Percentiles rank a stretch among this genome's conserved stretches.
Evolutionary conservation across 2,329 filamentous ascomycete species (phyloP).

Genomic region (Cytospora piceae): DNA sequence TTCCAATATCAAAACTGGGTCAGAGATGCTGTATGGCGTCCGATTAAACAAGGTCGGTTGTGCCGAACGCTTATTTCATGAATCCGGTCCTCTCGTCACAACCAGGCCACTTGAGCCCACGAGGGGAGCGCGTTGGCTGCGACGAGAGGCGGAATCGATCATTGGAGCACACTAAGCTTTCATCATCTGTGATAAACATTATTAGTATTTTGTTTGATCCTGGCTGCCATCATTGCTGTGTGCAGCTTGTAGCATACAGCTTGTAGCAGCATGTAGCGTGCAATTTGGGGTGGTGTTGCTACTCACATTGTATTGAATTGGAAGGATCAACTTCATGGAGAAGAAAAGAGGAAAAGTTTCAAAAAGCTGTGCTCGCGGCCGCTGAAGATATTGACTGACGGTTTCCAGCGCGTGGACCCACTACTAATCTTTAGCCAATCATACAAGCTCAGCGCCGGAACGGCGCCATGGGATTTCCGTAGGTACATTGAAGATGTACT

Average conservation of each 20-base stretch:
- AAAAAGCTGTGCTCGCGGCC: conserved; percentile 34
- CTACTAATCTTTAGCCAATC: conserved; percentile 7
- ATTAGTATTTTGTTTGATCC: conserved; percentile 39
- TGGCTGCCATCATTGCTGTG: neutral
- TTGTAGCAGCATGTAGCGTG: neutral
- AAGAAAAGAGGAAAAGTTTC: conserved; percentile 49
- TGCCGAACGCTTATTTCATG: conserved; percentile 99
- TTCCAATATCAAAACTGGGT: conserved; percentile 51
- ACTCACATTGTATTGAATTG: conserved; percentile 98
- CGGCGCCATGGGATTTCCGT: conserved; percentile 14
- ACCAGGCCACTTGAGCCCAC: conserved; percentile 86
- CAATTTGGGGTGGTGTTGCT: conserved; percentile 28
- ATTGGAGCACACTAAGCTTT: conserved; percentile 94
- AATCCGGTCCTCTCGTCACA: conserved; percentile 67
- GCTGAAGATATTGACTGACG: conserved; percentile 27
- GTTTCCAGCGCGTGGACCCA: conserved; percentile 14
- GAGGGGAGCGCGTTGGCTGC: conserved; percentile 80
- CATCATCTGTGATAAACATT: conserved; percentile 76
- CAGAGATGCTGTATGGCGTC: conserved; percentile 99
- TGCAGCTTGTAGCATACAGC: neutral
- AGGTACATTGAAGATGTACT: conserved; percentile 21
- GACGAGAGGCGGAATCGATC: conserved; percentile 71
- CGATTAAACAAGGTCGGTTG: conserved; percentile 94
- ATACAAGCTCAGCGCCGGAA: neutral
- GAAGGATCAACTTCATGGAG: conserved; percentile 73